phyloP scores from a whole-genome alignment of 1,284 basidiomycete species.

The Puccinia polysora region DNA sequence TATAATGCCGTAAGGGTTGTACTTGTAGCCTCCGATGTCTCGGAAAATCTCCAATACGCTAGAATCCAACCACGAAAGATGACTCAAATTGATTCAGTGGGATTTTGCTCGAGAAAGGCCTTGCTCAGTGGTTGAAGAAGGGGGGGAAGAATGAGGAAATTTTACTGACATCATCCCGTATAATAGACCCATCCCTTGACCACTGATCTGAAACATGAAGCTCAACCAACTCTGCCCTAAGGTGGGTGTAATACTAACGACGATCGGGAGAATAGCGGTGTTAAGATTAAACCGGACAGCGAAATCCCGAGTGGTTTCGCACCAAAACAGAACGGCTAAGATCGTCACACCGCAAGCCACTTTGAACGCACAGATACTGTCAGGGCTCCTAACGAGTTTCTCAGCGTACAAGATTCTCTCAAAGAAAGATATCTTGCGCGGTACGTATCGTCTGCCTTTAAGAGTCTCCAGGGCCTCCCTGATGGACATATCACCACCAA shows the following conservation, averaged over 20 bases:
- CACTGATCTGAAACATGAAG: conserved; percentile 53
- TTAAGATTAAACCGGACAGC: conserved; percentile 52
- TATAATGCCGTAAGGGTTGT: conserved; percentile 50
- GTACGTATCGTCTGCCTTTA: conserved; percentile 47
- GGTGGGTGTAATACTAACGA: conserved; percentile 53
- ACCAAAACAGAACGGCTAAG: conserved; percentile 50
- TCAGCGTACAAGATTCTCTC: conserved; percentile 48
- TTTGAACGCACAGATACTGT: conserved; percentile 52
- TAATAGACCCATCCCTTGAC: conserved; percentile 47
- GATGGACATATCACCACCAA: conserved; percentile 47
- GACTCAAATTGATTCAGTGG: conserved; percentile 17
- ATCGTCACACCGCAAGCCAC: conserved; percentile 51
- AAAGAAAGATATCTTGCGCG: conserved; percentile 46
- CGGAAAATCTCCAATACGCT: conserved; percentile 50
- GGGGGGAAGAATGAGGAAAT: conserved; percentile 45
- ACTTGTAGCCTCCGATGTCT: conserved; percentile 53
- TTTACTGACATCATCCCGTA: conserved; percentile 44
- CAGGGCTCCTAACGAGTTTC: conserved; percentile 47
- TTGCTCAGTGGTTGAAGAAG: background rate
- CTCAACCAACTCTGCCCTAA: conserved; percentile 51
- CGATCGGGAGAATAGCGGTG: conserved; percentile 52
- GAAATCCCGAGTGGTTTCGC: conserved; percentile 48
- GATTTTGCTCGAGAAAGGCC: too few relatives aligned
- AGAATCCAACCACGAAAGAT: too few relatives aligned
- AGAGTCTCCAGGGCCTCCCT: conserved; percentile 52